phyloP scores from a whole-genome alignment of 176 grass and related monocot species.

The Eragrostis nindensis region DNA sequence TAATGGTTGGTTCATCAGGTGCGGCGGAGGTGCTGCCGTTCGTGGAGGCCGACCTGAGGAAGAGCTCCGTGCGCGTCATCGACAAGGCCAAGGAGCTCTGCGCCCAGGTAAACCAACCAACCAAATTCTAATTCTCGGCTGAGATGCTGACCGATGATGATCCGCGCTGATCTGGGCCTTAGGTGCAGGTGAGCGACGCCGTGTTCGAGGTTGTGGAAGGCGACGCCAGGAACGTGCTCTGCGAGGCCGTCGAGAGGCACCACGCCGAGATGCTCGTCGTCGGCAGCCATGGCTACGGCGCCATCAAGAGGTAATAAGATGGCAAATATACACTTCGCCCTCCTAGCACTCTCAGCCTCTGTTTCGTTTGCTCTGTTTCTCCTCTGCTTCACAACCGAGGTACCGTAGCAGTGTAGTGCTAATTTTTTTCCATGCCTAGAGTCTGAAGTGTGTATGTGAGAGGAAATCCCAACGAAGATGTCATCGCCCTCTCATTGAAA shows the following conservation, averaged over 20 bases:
- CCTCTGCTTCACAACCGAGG: background rate
- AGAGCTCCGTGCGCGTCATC: constrained; percentile 47
- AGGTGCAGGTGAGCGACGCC: constrained; percentile 57
- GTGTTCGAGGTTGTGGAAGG: constrained; percentile 70
- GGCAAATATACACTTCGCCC: too few relatives aligned
- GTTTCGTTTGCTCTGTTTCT: background rate
- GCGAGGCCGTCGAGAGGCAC: constrained; percentile 81
- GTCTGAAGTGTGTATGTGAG: too few relatives aligned
- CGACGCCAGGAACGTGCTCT: constrained; percentile 74
- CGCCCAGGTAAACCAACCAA: too few relatives aligned
- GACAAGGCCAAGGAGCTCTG: constrained; percentile 72
- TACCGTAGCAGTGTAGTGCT: background rate
- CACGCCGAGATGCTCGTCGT: constrained; percentile 79
- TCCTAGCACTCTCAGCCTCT: too few relatives aligned
- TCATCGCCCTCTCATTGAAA: too few relatives aligned
- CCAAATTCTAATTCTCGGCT: too few relatives aligned
- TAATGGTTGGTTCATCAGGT: too few relatives aligned
- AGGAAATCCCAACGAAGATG: too few relatives aligned
- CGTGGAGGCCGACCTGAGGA: constrained; percentile 73
- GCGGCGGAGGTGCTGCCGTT: too few relatives aligned
- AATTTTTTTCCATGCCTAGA: too few relatives aligned
- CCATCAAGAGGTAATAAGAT: constrained; percentile 87
- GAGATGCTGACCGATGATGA: too few relatives aligned
- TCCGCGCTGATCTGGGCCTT: background rate
- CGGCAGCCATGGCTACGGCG: constrained; percentile 89